A percentile compares a stretch with the other conserved stretches of the same genome.
Conservation (phyloP, 176 grass and related monocot genomes). For the Avena insularis region DNA sequence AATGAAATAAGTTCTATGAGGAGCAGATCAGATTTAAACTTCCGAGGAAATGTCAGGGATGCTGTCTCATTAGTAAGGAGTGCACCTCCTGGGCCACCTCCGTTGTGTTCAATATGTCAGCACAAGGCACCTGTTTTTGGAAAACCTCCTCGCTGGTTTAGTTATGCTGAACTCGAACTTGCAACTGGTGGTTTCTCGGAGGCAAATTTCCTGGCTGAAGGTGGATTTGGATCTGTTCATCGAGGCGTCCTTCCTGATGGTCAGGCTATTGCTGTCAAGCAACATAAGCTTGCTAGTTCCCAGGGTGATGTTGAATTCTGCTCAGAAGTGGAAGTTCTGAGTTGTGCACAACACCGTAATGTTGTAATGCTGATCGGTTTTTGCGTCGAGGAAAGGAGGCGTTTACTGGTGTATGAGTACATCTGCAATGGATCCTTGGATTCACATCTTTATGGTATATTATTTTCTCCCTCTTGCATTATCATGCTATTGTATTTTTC, state of each 20-base stretch:
- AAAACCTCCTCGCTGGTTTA: conserved; percentile 97
- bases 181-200: conserved; percentile 92
- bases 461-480: neutral
- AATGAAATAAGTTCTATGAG: conserved; percentile 70
- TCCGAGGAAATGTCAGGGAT: conserved; percentile 88
- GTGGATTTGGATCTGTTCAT: conserved; percentile 99
- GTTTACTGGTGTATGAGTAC: conserved; percentile 97
- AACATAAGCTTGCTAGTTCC: conserved; percentile 96
- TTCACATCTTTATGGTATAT: conserved; percentile 96
- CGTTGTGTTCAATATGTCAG: conserved; percentile 95
- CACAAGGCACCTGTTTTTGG: conserved; percentile 96
- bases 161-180: conserved; percentile 90
- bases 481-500: neutral
- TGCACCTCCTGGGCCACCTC: conserved; percentile 90
- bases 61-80: conserved; percentile 79
- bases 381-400: conserved; percentile 96
- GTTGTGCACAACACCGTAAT: conserved; percentile 97
- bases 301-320: conserved; percentile 98
- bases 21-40: conserved; percentile 80
- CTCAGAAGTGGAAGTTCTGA: conserved; percentile 98
- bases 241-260: conserved; percentile 90
- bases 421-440: conserved; percentile 99
- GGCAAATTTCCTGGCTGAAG: conserved; percentile 98
- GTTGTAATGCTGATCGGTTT: conserved; percentile 99
- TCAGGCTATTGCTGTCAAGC: conserved; percentile 96